Base-by-base conservation (phyloP, 1,139 yeast genomes). In the Lizanozyma gosingica region DNA sequence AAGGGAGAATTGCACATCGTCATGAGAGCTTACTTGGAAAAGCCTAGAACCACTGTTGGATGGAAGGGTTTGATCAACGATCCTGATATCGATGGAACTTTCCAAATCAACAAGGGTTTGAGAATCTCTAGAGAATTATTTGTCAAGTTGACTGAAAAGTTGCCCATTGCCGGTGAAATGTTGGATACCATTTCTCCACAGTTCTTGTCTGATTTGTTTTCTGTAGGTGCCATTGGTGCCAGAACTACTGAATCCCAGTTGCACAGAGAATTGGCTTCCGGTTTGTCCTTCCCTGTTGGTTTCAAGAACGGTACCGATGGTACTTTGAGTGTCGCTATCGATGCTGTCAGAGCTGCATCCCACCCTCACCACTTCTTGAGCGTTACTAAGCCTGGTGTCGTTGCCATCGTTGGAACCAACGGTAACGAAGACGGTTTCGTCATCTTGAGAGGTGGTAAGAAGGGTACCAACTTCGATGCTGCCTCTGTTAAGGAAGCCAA, bases 251-350 rank as follows among this genome's bases (percentile, higher is more conserved):
- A 92, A 71, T 87, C 97, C 39, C 98, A 92, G 66, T 77, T 92
- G 48, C 98, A 92, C 70, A 82, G 98, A 65, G 98, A 92, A 67
- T 76, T 92, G 54, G 94, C 97, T 16, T 87, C 97, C 3, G 98
- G 97, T 39, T 74, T 92, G 49, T 84, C 95, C 9, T 92, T 92
- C 90, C 98, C 98, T 44, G 82, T 92, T 46, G 98, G 98, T 41
- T 92, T 92, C 83, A 92, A 92, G 69, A 92, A 92, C 61, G 97
- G 97, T 59, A 92, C 98, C 39, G 98, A 92, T 61, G 98, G 98
- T 57, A 76, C 94, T 43, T 69, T 90, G 48, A 87, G 81, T 44
- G 97, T 92, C 47, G 97, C 98, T 9, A 69, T 92, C 47, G 98
- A 88, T 60, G 97, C 98, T 33, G 85, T 86, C 49, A 78, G 81